phyloP scores from a whole-genome alignment of 75 land plant species.

The Larix kaempferi region DNA sequence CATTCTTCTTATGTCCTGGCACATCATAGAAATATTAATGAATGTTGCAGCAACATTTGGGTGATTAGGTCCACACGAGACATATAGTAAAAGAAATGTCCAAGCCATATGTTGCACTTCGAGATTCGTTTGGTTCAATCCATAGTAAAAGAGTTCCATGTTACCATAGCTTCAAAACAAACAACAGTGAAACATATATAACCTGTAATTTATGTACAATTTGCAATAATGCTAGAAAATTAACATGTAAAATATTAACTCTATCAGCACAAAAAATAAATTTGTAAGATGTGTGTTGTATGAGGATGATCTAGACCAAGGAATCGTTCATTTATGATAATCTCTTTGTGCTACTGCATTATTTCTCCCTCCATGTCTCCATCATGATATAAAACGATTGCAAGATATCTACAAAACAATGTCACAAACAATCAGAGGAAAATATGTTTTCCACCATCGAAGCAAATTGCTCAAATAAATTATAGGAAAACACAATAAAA shows the following conservation, averaged over 20 bases:
- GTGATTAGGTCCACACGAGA: constrained; percentile 95
- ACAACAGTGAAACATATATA: background rate
- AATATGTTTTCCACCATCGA: too few relatives aligned
- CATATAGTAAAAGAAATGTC: constrained; percentile 70
- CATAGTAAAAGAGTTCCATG: constrained; percentile 99
- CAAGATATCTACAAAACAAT: constrained; percentile 65
- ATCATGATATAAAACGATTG: constrained; percentile 98
- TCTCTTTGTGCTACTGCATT: constrained; percentile 97
- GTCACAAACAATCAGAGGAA: too few relatives aligned
- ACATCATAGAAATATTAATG: constrained; percentile 99
- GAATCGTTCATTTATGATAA: constrained; percentile 97
- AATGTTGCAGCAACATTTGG: constrained; percentile 98
- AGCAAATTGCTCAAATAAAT: too few relatives aligned
- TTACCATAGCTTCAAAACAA: constrained; percentile 82
- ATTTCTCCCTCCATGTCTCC: constrained; percentile 99
- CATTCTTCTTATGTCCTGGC: constrained; percentile 94
- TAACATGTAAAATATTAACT: background rate
- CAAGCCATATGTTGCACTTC: constrained; percentile 97
- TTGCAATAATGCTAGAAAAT: background rate
- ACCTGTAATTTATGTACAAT: background rate
- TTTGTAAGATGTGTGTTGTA: constrained; percentile 88
- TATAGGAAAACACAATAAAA: too few relatives aligned
- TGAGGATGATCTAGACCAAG: constrained; percentile 98
- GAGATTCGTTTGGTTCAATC: constrained; percentile 92
- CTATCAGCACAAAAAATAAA: background rate